Evolutionary conservation across 805 yeast species (phyloP), one percentile per base, ranked within the genome.

Genomic region (Wickerhamiella occidentalis): DNA sequence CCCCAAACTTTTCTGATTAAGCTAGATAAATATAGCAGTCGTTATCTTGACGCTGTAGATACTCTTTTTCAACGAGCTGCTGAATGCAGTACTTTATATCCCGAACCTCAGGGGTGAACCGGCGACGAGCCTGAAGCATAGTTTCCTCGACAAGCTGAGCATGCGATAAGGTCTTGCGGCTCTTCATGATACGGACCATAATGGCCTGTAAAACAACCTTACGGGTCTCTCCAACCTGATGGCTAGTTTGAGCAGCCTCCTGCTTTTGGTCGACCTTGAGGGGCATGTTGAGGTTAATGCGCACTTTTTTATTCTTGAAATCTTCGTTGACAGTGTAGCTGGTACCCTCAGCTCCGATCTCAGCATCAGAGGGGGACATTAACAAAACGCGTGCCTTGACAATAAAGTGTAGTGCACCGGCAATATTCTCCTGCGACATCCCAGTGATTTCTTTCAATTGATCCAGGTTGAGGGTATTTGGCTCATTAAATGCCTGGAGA

Each of bases 141-240:
- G 88, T 90, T 64, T 90, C 97, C 58, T 82, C 85, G 38, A 87
- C 80, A 59, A 90, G 73, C 49, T 79, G 80, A 45, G 80, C 82
- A 62, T 88, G 96, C 55, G 78, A 77, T 58, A 85, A 70, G 40
- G 72, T 73, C 64, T 87, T 84, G 61, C 96, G 76, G 1, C 96
- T 88, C 69, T 90, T 90, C 97, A 90, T 92, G 61, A 90, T 85
- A 59, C 98, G 76, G 36, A 90, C 97, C 66, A 92, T 86, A 60
- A 95, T 85, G 1, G 97, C 96, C 61, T 86, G 85, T 58, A 92
- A 71, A 67, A 80, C 81, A 61, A 83, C 79, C 66, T 82, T 82
- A 62, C 96, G 77, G 53, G 87, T 87, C 59, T 86, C 92, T 58
- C 81, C 86, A 45, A 90, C 78, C 61, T 87, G 94, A 63, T 78